A percentile compares a stretch with the other conserved stretches of the same genome.
phyloP scores from a whole-genome alignment of 2,329 filamentous ascomycete species.

The Xylaria multiplex region DNA sequence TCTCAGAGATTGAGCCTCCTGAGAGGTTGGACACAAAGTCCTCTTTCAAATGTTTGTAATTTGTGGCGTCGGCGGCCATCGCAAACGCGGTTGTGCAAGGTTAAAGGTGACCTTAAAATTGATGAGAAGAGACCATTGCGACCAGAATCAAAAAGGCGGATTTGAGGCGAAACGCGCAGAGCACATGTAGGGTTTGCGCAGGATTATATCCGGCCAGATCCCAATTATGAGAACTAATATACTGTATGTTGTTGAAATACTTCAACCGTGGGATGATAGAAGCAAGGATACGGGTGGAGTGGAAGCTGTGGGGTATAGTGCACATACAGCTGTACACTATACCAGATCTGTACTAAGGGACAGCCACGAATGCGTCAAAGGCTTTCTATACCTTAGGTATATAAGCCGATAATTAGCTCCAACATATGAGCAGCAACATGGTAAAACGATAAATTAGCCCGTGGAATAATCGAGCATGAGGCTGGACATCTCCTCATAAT shows the following conservation, averaged over 20 bases:
- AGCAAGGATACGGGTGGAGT: too few species aligned
- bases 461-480: too few species aligned
- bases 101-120: constrained; percentile 3
- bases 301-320: too few species aligned
- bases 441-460: too few species aligned
- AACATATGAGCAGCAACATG: too few species aligned
- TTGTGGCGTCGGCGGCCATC: constrained; percentile 55
- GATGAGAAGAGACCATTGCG: constrained; percentile 18
- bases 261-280: not conserved
- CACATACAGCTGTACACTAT: too few species aligned
- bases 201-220: constrained; percentile 32
- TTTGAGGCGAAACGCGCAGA: not conserved
- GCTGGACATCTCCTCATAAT: too few species aligned
- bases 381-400: too few species aligned
- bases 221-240: constrained; percentile 23
- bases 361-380: too few species aligned
- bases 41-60: constrained; percentile 93
- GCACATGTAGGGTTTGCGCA: not conserved
- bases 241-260: constrained; percentile 6
- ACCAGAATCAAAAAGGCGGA: not conserved
- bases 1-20: constrained; percentile 84
- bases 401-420: too few species aligned
- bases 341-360: too few species aligned
- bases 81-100: constrained; percentile 11
- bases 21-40: constrained; percentile 93